Evolutionary conservation across 2,329 filamentous ascomycete genomes (phyloP), one percentile per base, ranked within the genome.

Genomic region (Aureobasidium lini): DNA sequence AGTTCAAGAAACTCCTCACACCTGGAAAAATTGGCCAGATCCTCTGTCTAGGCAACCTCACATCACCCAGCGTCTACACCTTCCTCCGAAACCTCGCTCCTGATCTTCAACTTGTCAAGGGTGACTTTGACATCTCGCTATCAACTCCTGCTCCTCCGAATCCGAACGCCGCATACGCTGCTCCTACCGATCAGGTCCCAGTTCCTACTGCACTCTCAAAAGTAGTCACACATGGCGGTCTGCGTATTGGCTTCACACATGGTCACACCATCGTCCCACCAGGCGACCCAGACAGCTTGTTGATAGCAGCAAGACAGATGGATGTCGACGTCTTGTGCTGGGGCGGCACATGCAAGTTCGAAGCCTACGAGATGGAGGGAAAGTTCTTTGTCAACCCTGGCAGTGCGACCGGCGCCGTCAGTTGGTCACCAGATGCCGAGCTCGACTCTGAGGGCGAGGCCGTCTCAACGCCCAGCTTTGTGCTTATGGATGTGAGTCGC

Each of bases 401-500:
- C 31, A 85, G 82, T 70, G 85, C 84, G 2, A 88, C 85, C 3
- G 85, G 85, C 0, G 85, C 85, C 1, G 81, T 85, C 73, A 84
- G 79, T 61, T 83, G 81, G 77, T 70, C 76, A 2, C 79, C 80
- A 44, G 70, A 72, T 59, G 66, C 64, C 32, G 67, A 66, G 6
- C 40, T 63, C 28, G 63, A 63, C 39, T 64, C 64, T 7, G 80
- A 76, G 34, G 82, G 80, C 57, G 76, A 74, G 11, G 76, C 76
- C 69, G 88, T 93, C 59, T 88, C 88, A 28, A 86, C 86, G 60
- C 93, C 93, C 29, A 96, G 91, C 72, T 96, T 97, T 75, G 96
- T 94, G 70, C 76, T 97, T 73, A 96, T 97, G 93, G 93, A 97
- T 82, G 92, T 96, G 74, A 78, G 90, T 87, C 40, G 18, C 18